Base-by-base conservation (phyloP, 1,139 yeast genomes). In the Meyerozyma guilliermondii region DNA sequence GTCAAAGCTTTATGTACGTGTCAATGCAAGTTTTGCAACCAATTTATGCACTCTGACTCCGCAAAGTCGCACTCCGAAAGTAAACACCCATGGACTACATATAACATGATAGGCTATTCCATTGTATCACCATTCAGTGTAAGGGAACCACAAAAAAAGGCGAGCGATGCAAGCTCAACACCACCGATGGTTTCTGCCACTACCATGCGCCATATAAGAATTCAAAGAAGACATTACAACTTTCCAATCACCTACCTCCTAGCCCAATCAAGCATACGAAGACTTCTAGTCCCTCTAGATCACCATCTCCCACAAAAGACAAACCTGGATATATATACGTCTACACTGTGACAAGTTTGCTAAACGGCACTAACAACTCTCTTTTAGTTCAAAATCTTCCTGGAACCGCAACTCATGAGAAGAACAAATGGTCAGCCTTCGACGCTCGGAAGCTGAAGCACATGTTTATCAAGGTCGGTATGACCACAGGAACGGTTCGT, bases 401-500 rank as follows among this genome's bases (percentile, higher is more conserved):
- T 10, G 48, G 57, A 34, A 40, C 58, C 4, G 36, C 53, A 5
- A 41, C 46, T 4, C 47, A 47, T n/a, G 44, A 65, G 35, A 48
- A 50, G 20, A 56, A 60, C 41, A 40, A 60, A 42, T 59, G 75
- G 71, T 53, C 55, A 6, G 51, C 60, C 5, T 74, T 75, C 50
- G 59, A 74, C 31, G 64, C 78, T 1, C 63, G 59, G 36, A 61
- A 62, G 35, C 64, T 69, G 20, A 54, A 60, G 7, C 62, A 65
- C 39, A 66, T 76, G 1, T 59, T 80, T 22, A 58, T 80, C 14
- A 80, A 80, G 46, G 71, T 80, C 4, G 86, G 86, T 0, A 70
- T 68, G 68, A 80, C 86, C 0, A 69, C 77, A 2, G 73, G 71
- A 35, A 55, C 65, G 0, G 81, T 80, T 0, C 46, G 48, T 5